Conservation (phyloP, 2,329 filamentous ascomycete species). For the Tolypocladium amazonense region DNA sequence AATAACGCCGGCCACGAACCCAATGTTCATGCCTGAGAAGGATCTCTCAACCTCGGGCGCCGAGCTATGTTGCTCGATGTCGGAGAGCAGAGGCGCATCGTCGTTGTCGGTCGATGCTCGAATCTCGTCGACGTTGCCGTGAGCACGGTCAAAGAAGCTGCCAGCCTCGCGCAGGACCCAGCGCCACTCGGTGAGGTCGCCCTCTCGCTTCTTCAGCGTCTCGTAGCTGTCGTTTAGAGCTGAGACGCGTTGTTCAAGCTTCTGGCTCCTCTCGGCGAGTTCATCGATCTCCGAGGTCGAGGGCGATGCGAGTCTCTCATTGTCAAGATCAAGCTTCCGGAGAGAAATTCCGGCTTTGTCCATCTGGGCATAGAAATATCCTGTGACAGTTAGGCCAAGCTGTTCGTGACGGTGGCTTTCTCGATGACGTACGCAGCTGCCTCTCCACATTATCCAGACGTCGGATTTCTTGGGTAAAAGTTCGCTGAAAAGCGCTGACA, state of each 20-base stretch:
- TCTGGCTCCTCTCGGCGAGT: constrained; percentile 83
- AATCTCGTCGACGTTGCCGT: constrained; percentile 95
- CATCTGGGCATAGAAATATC: constrained; percentile 93
- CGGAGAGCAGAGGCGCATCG: constrained; percentile 85
- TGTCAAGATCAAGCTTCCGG: constrained; percentile 83
- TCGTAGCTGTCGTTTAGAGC: constrained; percentile 98
- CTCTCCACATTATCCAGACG: constrained; percentile 96
- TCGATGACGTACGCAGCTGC: constrained; percentile 67
- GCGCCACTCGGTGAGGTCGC: constrained; percentile 95
- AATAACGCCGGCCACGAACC: constrained; percentile 95
- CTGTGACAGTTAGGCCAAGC: constrained; percentile 33
- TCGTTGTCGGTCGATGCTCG: constrained; percentile 81
- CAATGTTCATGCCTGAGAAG: constrained; percentile 97
- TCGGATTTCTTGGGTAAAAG: constrained; percentile 95
- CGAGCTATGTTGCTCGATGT: constrained; percentile 73
- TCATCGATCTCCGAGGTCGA: constrained; percentile 95
- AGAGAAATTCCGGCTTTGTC: constrained; percentile 82
- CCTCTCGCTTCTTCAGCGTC: constrained; percentile 93
- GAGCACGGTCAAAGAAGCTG: constrained; percentile 92
- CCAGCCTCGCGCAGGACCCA: constrained; percentile 96
- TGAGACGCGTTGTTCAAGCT: constrained; percentile 80
- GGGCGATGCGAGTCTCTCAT: constrained; percentile 74
- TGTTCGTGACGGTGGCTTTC: constrained; percentile 4
- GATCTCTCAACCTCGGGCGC: constrained; percentile 66
- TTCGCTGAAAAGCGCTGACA: constrained; percentile 88